These are phyloP conservation scores for Macadamia tetraphylla DNA, from an alignment of 164 flowering plant species.

Conservation along the genomic window DNA sequence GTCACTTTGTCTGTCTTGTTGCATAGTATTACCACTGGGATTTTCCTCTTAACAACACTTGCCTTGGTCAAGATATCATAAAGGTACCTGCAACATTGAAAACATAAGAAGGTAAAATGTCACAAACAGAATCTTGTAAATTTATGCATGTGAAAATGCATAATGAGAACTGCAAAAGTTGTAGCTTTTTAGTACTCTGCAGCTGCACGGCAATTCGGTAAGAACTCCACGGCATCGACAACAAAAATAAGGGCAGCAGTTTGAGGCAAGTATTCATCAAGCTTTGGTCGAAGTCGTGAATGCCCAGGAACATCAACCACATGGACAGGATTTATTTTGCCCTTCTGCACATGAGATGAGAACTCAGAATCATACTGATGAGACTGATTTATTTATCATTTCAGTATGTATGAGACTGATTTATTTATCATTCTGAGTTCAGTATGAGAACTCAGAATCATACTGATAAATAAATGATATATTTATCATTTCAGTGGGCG, in stretches of 20 bases:
- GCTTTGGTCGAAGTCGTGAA: slow-evolving; percentile 79
- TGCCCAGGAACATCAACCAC: slow-evolving; percentile 95
- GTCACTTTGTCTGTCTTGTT: slow-evolving; percentile 93
- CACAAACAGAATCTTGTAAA: not conserved
- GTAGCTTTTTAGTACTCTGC: slow-evolving; percentile 54
- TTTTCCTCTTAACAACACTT: slow-evolving; percentile 63
- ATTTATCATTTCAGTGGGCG: too few species aligned
- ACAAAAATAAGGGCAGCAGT: slow-evolving; percentile 87
- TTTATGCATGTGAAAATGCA: not conserved
- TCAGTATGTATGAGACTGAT: not conserved
- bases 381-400: not conserved
- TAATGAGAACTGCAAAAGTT: not conserved
- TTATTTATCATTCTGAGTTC: too few species aligned
- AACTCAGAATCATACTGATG: not conserved
- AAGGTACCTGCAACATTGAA: slow-evolving; percentile 54
- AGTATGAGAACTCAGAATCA: too few species aligned
- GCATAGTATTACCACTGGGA: slow-evolving; percentile 78
- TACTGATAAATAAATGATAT: too few species aligned
- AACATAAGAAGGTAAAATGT: not conserved
- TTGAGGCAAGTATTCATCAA: slow-evolving; percentile 80
- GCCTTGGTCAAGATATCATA: slow-evolving; percentile 89
- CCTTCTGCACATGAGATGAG: slow-evolving; percentile 27
- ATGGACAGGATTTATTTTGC: slow-evolving; percentile 59
- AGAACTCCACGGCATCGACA: slow-evolving; percentile 87
- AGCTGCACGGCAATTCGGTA: slow-evolving; percentile 78